Evolutionary conservation across 345 rosid genomes (phyloP).

Genomic region (Cochlearia excelsa): DNA sequence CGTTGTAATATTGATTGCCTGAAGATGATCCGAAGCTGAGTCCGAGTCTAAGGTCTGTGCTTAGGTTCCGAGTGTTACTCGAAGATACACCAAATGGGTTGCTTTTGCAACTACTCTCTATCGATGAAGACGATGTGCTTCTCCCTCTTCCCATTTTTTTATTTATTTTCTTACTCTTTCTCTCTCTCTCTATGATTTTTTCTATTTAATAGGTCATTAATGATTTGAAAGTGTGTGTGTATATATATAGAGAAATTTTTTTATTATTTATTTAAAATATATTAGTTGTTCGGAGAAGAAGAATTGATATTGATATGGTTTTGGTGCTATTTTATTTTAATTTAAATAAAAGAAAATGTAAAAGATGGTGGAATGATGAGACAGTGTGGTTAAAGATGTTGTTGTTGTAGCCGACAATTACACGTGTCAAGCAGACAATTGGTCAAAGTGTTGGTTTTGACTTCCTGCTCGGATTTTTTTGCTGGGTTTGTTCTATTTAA

Average conservation of each 20-base stretch:
- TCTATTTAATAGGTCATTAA: constrained; percentile 28
- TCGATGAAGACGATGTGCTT: constrained; percentile 63
- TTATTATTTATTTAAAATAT: not conserved
- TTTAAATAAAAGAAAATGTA: not conserved
- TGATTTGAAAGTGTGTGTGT: constrained; percentile 39
- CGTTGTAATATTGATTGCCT: constrained; percentile 33
- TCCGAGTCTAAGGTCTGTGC: constrained; percentile 82
- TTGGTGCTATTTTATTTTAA: constrained; percentile 15
- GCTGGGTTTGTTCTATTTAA: constrained; percentile 33
- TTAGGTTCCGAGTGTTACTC: constrained; percentile 40
- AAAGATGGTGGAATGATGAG: constrained; percentile 36
- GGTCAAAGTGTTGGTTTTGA: constrained; percentile 41
- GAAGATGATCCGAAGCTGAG: constrained; percentile 51
- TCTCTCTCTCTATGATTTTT: constrained; percentile 18
- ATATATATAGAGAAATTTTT: constrained; percentile 28
- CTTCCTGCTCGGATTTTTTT: constrained; percentile 35
- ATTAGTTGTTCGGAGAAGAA: constrained; percentile 1
- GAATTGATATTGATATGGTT: constrained; percentile 26
- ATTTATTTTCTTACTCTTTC: not conserved
- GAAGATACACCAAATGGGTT: constrained; percentile 35
- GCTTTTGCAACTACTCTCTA: constrained; percentile 52
- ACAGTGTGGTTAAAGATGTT: constrained; percentile 39
- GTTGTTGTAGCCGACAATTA: constrained; percentile 32
- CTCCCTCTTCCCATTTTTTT: constrained; percentile 54
- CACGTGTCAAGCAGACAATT: constrained; percentile 28